Evolutionary conservation across 2,329 filamentous ascomycete genomes (phyloP).

Genomic region (Colletotrichum abscissum): DNA sequence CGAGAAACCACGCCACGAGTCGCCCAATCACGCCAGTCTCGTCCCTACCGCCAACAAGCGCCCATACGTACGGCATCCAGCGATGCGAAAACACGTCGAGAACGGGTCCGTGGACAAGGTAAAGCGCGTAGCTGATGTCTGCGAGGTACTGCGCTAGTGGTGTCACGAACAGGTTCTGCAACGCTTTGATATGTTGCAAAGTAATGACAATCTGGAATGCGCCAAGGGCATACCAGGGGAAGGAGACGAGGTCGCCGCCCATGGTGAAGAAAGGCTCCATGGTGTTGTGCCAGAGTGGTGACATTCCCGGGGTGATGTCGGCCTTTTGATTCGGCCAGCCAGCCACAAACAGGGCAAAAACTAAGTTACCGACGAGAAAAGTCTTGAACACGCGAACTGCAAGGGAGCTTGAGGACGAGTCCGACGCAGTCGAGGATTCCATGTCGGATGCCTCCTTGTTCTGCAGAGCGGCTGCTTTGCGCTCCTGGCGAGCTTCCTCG

Average conservation of each 20-base stretch:
- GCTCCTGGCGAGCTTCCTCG: conserved; percentile 38
- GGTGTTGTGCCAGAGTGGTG: conserved; percentile 44
- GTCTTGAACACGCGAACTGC: conserved; percentile 38
- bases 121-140: conserved; percentile 67
- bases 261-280: conserved; percentile 47
- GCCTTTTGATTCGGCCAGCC: conserved; percentile 53
- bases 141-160: conserved; percentile 65
- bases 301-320: conserved; percentile 47
- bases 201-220: conserved; percentile 44
- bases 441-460: conserved; percentile 36
- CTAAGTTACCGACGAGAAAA: conserved; percentile 40
- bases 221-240: conserved; percentile 51
- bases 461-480: conserved; percentile 6
- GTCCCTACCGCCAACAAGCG: conserved; percentile 45
- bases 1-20: conserved; percentile 49
- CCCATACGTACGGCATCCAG: conserved; percentile 34
- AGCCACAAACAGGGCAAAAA: conserved; percentile 47
- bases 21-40: conserved; percentile 47
- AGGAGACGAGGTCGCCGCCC: conserved; percentile 45
- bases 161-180: conserved; percentile 55
- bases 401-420: conserved; percentile 11
- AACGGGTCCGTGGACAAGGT: conserved; percentile 67
- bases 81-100: conserved; percentile 50
- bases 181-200: conserved; percentile 44
- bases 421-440: conserved; percentile 14